Evolutionary conservation across 2,329 filamentous ascomycete genomes (phyloP), one percentile per base, ranked within the genome.

Genomic region (Colletotrichum godetiae): DNA sequence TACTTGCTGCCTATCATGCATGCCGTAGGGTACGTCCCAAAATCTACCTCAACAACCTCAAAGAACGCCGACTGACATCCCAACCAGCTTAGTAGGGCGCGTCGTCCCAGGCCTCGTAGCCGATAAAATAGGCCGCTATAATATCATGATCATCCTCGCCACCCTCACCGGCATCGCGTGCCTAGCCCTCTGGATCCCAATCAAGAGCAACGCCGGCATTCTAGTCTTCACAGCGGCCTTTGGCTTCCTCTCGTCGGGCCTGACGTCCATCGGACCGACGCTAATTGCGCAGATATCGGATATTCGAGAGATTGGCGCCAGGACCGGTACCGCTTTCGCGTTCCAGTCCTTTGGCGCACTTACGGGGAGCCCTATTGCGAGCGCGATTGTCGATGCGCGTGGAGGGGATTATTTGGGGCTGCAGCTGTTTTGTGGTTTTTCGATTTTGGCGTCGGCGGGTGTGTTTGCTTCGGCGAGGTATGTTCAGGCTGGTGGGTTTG

Each of bases 261-360:
- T 91, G 75, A 88, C 93, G 33, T 89, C 89, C 0, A 83, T 94
- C 27, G 85, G 86, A 0, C 91, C 93, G 0, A 88, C 92, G 0
- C 83, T 93, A 13, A 84, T 95, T 24, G 92, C 92, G 1, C 92
- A 95, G 77, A 92, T 95, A 74, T 91, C 89, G 1, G 91, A 93
- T 56, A 88, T 94, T 56, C 85, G 89, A 22, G 87, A 94, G 78
- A 91, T 95, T 31, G 93, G 93, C 8, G 88, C 91, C 1, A 86
- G 93, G 4, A 91, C 88, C 1, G 93, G 93, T 1, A 87, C 89
- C 0, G 86, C 90, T 42, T 93, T 93, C 78, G 87, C 89, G 10
- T 80, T 91, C 64, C 85, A 91, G 67, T 87, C 90, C 1, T 82
- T 95, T 31, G 92, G 91, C 4, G 91, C 90, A 0, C 82, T 95